Evolutionary conservation across 495 filamentous ascomycete genomes (phyloP).

Genomic region (Penicillium desertorum): DNA sequence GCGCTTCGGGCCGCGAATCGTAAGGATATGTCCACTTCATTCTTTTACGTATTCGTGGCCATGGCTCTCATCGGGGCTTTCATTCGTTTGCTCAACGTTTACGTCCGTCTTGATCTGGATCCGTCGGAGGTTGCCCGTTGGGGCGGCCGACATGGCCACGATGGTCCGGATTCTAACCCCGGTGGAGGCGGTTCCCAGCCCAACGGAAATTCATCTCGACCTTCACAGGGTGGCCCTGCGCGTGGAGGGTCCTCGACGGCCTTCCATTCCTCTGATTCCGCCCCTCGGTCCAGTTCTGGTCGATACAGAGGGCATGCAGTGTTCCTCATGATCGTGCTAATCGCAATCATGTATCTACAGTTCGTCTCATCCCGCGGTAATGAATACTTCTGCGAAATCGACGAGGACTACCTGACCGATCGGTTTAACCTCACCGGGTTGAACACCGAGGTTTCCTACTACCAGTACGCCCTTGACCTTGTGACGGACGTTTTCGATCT

Average conservation of each 20-base stretch:
- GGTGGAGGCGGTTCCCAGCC: neutral
- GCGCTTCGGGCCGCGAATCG: too few relatives aligned
- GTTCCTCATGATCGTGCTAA: conserved; percentile 15
- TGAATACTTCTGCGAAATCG: conserved; percentile 99
- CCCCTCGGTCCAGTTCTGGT: neutral
- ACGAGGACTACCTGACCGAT: conserved; percentile 98
- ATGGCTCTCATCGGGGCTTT: too few relatives aligned
- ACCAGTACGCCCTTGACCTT: conserved; percentile 97
- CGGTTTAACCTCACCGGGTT: conserved; percentile 97
- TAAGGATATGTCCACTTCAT: too few relatives aligned
- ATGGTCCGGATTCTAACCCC: neutral
- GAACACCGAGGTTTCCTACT: conserved; percentile 96
- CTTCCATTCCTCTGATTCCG: neutral
- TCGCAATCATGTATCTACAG: conserved; percentile 45
- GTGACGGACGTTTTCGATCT: conserved; percentile 99
- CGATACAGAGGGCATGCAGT: neutral
- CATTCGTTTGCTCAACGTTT: too few relatives aligned
- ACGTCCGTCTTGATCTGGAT: too few relatives aligned
- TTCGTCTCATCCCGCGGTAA: conserved; percentile 97
- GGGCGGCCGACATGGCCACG: too few relatives aligned
- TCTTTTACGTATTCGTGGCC: too few relatives aligned
- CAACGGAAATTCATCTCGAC: too few relatives aligned
- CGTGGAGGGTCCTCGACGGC: neutral
- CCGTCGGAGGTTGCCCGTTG: too few relatives aligned
- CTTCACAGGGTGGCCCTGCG: neutral